These are phyloP conservation scores for Coemansia sp. DNA, from an alignment of 192 early-diverging fungal species.

Conservation along the genomic window DNA sequence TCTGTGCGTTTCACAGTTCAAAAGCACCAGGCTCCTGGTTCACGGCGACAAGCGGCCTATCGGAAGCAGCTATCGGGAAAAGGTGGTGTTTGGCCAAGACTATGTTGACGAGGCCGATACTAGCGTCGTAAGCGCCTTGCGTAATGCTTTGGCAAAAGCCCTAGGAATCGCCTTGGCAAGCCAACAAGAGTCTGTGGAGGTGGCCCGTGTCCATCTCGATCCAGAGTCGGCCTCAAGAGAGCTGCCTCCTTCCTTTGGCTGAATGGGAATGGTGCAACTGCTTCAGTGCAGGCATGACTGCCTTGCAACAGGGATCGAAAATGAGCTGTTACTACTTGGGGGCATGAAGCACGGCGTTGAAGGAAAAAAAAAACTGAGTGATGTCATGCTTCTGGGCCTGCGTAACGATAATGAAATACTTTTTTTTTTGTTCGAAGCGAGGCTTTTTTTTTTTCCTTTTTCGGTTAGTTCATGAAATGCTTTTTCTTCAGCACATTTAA, in stretches of 20 bases:
- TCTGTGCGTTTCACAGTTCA: conserved; percentile 18
- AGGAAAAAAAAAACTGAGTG: background rate
- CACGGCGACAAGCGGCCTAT: conserved; percentile 39
- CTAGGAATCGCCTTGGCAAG: background rate
- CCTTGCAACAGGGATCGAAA: too few species aligned
- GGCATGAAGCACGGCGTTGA: background rate
- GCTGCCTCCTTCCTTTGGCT: conserved; percentile 23
- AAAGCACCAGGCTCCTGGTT: conserved; percentile 18
- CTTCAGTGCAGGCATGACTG: too few species aligned
- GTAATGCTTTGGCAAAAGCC: conserved; percentile 12
- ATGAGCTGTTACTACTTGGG: background rate
- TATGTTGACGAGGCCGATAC: conserved; percentile 30
- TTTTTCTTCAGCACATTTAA: background rate
- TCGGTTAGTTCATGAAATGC: background rate
- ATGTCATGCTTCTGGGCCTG: background rate
- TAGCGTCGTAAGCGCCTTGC: conserved; percentile 17
- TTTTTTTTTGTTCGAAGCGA: too few species aligned
- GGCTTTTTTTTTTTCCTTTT: background rate
- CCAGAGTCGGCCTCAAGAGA: conserved; percentile 21
- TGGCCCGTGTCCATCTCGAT: conserved; percentile 26
- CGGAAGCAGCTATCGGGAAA: conserved; percentile 36
- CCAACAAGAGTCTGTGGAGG: conserved; percentile 4
- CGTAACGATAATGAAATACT: too few species aligned
- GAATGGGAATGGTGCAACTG: background rate
- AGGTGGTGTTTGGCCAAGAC: conserved; percentile 36